A percentile compares a stretch with the other conserved stretches of the same genome.
Evolutionary conservation across 305 asterid genomes (phyloP).

Genomic region (Lippia alba): DNA sequence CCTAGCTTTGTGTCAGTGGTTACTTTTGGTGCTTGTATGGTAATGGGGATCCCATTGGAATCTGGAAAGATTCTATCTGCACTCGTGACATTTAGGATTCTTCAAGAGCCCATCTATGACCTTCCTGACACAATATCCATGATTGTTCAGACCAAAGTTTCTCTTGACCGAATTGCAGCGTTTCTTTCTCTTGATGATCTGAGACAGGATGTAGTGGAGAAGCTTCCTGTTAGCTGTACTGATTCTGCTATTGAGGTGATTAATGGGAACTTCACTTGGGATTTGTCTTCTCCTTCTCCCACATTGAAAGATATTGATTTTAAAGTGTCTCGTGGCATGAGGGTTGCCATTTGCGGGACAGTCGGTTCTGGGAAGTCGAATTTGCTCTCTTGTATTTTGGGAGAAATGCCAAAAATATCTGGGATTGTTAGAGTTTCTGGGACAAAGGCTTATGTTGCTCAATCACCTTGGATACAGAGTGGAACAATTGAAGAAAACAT

Average conservation of each 20-base stretch:
- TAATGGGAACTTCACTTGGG: slow-evolving; percentile 78
- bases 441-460: slow-evolving; percentile 79
- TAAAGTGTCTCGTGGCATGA: slow-evolving; percentile 65
- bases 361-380: slow-evolving; percentile 95
- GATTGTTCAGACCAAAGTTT: slow-evolving; percentile 86
- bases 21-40: slow-evolving; percentile 74
- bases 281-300: slow-evolving; percentile 50
- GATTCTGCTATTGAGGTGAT: slow-evolving; percentile 61
- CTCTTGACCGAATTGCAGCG: slow-evolving; percentile 79
- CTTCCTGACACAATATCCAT: slow-evolving; percentile 79
- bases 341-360: slow-evolving; percentile 85
- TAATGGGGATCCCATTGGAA: slow-evolving; percentile 77
- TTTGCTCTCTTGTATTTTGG: slow-evolving; percentile 70
- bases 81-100: slow-evolving; percentile 81
- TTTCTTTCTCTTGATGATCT: slow-evolving; percentile 83
- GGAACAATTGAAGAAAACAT: slow-evolving; percentile 86
- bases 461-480: slow-evolving; percentile 93
- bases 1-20: slow-evolving; percentile 76
- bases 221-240: slow-evolving; percentile 55
- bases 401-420: slow-evolving; percentile 78
- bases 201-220: slow-evolving; percentile 58
- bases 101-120: slow-evolving; percentile 74
- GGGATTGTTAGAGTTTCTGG: slow-evolving; percentile 67
- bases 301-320: slow-evolving; percentile 59
- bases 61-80: slow-evolving; percentile 88